A percentile compares a stretch with the other conserved stretches of the same genome.
Conservation (phyloP, 768 basidiomycete genomes). For the Austroboletus eburneus region DNA sequence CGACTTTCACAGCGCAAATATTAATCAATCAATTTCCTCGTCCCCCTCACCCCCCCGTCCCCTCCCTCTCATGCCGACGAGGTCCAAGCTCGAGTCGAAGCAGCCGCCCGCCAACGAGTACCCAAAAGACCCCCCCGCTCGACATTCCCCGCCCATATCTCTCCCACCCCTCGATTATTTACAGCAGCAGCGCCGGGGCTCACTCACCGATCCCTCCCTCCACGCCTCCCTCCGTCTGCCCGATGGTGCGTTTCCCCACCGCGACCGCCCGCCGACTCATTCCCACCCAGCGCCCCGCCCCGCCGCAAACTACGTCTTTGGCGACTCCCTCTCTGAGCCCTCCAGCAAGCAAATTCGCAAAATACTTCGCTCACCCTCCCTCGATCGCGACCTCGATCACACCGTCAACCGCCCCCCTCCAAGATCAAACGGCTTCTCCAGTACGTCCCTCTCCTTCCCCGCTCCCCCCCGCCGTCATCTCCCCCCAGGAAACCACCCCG, state of each 20-base stretch:
- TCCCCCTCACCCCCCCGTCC: neutral
- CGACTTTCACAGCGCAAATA: constrained; percentile 19
- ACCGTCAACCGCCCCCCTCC: neutral
- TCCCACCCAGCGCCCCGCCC: constrained; percentile 48
- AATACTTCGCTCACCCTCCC: constrained; percentile 55
- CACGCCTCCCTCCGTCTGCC: constrained; percentile 43
- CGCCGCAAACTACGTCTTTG: constrained; percentile 65
- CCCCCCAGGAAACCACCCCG: constrained; percentile 29
- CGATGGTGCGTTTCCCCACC: constrained; percentile 19
- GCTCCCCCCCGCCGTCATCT: constrained; percentile 9
- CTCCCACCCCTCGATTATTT: constrained; percentile 75
- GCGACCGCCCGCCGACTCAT: constrained; percentile 15
- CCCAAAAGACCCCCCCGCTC: constrained; percentile 28
- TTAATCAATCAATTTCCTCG: neutral
- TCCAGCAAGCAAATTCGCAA: constrained; percentile 44
- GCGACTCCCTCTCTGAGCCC: constrained; percentile 47
- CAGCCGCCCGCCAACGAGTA: constrained; percentile 11
- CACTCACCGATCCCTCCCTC: constrained; percentile 78
- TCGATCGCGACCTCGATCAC: constrained; percentile 37
- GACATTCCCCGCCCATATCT: constrained; percentile 53
- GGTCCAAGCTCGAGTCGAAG: neutral
- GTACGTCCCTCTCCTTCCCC: constrained; percentile 18
- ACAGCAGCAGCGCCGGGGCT: constrained; percentile 78
- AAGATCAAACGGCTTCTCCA: constrained; percentile 20
- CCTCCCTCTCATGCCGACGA: constrained; percentile 5